Percentiles rank a stretch among this genome's conserved stretches.
Evolutionary conservation across 805 yeast species (phyloP).

Genomic region (Suhomyces xylopsoci): DNA sequence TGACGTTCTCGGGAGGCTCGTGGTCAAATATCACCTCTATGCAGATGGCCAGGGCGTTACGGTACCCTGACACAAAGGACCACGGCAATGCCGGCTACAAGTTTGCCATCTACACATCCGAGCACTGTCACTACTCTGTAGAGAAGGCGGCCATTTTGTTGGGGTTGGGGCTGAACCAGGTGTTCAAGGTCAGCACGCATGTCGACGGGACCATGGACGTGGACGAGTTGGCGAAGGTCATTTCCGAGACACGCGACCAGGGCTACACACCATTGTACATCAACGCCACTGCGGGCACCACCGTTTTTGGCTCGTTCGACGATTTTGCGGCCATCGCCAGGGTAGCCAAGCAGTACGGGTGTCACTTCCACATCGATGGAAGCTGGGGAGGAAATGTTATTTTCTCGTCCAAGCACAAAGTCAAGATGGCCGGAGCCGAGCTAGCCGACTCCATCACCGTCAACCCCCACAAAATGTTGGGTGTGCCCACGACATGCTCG

Average conservation of each 20-base stretch:
- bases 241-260: conserved; percentile 34
- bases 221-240: conserved; percentile 43
- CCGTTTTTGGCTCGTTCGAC: conserved; percentile 83
- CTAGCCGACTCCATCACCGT: conserved; percentile 73
- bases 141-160: conserved; percentile 76
- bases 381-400: conserved; percentile 89
- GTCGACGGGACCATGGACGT: conserved; percentile 56
- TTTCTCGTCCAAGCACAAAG: conserved; percentile 52
- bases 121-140: conserved; percentile 76
- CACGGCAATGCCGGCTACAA: conserved; percentile 50
- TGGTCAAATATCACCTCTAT: conserved; percentile 80
- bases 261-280: conserved; percentile 73
- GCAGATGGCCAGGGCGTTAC: conserved; percentile 68
- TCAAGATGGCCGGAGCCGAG: conserved; percentile 56
- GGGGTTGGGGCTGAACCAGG: conserved; percentile 64
- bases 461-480: conserved; percentile 86
- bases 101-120: conserved; percentile 69
- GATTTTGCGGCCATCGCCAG: conserved; percentile 53
- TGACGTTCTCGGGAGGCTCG: conserved; percentile 85
- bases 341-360: conserved; percentile 50
- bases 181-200: conserved; percentile 62
- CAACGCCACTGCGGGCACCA: conserved; percentile 86
- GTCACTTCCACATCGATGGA: conserved; percentile 85
- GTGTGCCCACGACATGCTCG: conserved; percentile 78
- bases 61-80: conserved; percentile 66